A percentile compares a stretch with the other conserved stretches of the same genome.
Evolutionary conservation across 768 basidiomycete species (phyloP).

Genomic region (Melanogaster broomeanus): DNA sequence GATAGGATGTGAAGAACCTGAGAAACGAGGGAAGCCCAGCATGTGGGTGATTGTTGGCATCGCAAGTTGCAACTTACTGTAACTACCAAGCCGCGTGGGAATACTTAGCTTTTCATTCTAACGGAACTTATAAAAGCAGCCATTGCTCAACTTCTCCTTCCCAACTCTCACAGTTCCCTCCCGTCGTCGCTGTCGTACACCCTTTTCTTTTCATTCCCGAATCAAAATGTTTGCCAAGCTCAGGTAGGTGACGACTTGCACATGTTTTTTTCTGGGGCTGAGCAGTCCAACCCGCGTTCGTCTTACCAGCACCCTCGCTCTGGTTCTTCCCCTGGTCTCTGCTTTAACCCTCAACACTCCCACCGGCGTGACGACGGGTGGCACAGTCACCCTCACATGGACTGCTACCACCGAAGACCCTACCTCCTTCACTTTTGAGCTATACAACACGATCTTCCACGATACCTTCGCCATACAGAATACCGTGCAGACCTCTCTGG

Average conservation of each 20-base stretch:
- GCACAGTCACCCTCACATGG: conserved; percentile 49
- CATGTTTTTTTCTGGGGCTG: background rate
- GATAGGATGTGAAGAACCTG: conserved; percentile 5
- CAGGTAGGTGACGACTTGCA: conserved; percentile 34
- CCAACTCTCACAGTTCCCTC: conserved; percentile 18
- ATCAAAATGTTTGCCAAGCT: conserved; percentile 54
- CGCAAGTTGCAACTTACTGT: conserved; percentile 4
- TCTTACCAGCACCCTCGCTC: conserved; percentile 39
- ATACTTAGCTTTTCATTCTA: conserved; percentile 7
- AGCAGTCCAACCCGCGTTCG: background rate
- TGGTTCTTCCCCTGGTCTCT: conserved; percentile 45
- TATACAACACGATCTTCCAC: conserved; percentile 53
- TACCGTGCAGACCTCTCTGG: conserved; percentile 44
- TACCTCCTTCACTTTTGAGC: conserved; percentile 42
- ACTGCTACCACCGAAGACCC: conserved; percentile 43
- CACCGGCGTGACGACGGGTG: conserved; percentile 32
- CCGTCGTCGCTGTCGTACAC: background rate
- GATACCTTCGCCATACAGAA: conserved; percentile 54
- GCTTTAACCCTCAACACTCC: conserved; percentile 48
- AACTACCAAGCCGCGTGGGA: conserved; percentile 20
- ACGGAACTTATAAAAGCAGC: conserved; percentile 18
- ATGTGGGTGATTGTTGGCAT: conserved; percentile 19
- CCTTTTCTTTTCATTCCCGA: conserved; percentile 13
- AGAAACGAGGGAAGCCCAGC: conserved; percentile 12
- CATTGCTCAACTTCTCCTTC: background rate